Percentiles rank a stretch among this genome's conserved stretches.
phyloP scores from a whole-genome alignment of 2,329 filamentous ascomycete genomes.

The Lachnellula occidentalis region DNA sequence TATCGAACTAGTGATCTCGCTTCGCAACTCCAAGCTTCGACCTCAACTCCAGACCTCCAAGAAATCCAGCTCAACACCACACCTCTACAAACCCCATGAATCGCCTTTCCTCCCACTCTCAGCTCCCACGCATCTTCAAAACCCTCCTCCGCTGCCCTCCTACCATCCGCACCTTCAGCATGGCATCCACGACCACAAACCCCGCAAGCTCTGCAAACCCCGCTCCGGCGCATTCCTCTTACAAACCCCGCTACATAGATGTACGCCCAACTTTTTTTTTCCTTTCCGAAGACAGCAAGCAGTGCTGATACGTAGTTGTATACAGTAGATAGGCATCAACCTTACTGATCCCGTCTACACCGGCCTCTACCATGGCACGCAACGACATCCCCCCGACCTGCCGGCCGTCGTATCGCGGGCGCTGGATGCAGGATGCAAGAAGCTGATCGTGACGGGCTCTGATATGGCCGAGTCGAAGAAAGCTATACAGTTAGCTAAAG shows the following conservation, averaged over 20 bases:
- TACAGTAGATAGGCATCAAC: slow-evolving; percentile 79
- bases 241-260: slow-evolving; percentile 55
- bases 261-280: slow-evolving; percentile 33
- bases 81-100: slow-evolving; percentile 1
- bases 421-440: slow-evolving; percentile 70
- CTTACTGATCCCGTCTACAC: slow-evolving; percentile 87
- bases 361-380: slow-evolving; percentile 76
- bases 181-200: slow-evolving; percentile 4
- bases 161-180: slow-evolving; percentile 6
- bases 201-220: neutral
- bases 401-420: slow-evolving; percentile 74
- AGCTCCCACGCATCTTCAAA: neutral
- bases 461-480: slow-evolving; percentile 72
- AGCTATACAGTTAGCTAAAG: slow-evolving; percentile 66
- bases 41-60: neutral
- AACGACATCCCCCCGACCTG: slow-evolving; percentile 69
- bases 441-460: slow-evolving; percentile 91
- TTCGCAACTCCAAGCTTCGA: neutral
- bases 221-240: neutral
- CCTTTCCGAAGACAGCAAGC: neutral
- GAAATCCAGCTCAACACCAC: no score
- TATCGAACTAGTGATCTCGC: no score
- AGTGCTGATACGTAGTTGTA: neutral
- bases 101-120: neutral
- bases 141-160: neutral